Evolutionary conservation across 2,329 filamentous ascomycete genomes (phyloP), one percentile per base, ranked within the genome.

Genomic region (Diaporthe destruens): DNA sequence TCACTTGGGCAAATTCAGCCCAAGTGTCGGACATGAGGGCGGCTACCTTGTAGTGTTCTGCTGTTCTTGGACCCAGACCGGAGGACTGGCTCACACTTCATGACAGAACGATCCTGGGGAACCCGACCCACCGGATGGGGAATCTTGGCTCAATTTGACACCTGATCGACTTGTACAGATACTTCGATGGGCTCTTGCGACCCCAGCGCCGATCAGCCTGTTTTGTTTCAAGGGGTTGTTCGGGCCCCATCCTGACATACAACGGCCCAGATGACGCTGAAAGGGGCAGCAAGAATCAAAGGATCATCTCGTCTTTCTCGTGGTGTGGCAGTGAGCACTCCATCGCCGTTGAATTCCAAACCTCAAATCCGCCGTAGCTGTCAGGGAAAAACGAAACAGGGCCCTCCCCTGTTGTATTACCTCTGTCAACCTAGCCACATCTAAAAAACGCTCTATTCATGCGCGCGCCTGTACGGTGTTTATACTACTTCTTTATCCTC

Each of bases 91-190:
- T 42, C 59, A 20, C 59, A 34, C 11, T 11, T 8, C 29, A 23
- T 65, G 47, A 6, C 29, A 36, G n/a, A 51, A 29, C 61, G 44
- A 65, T 65, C 29, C 44, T 65, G 61, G 44, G 61, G 61, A 23
- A 34, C n/a, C 32, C 23, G 59, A 12, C 61, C 61, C 61, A 65
- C 61, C 29, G 2, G 61, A 32, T 47, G 29, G 61, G 61, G 29
- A 65, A 16, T 65, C 44, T 51, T 65, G 61, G 51, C 2, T 65
- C 61, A 65, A 65, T 25, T 36, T 53, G 61, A 65, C 61, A 51
- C 61, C 44, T 65, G 59, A 65, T 65, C 59, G 42, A 49, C 59
- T 61, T 47, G 8, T 44, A 39, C 23, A 6, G 8, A 61, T 61
- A 39, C 44, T 61, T 61, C 57, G 57, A 23, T 25, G 23, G 42